These are phyloP conservation scores for Cudoniella acicularis DNA, from an alignment of 495 filamentous ascomycete genomes.

Conservation along the genomic window DNA sequence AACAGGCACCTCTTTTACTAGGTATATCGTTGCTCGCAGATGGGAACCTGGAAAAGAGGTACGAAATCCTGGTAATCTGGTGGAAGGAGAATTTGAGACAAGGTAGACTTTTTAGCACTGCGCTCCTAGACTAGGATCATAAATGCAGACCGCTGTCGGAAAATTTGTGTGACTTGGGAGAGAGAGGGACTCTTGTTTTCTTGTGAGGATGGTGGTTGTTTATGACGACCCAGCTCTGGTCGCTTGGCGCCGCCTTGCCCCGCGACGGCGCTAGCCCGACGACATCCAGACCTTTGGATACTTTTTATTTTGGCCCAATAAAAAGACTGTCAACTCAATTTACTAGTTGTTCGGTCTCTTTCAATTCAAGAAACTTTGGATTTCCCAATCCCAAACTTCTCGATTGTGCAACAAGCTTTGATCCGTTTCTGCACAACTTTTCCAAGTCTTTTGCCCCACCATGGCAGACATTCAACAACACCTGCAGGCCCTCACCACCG, in stretches of 20 bases:
- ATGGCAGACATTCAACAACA: constrained; percentile 49
- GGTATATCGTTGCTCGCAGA: background rate
- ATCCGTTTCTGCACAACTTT: background rate
- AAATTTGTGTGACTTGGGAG: background rate
- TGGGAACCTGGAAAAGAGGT: background rate
- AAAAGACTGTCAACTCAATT: too few relatives aligned
- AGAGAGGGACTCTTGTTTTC: constrained; percentile 15
- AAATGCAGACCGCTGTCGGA: background rate
- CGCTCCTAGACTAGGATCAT: background rate
- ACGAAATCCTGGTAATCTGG: too few relatives aligned
- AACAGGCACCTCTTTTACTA: background rate
- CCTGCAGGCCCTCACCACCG: constrained; percentile 79
- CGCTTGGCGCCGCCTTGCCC: constrained; percentile 23
- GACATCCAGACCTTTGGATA: constrained; percentile 5
- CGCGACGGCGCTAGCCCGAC: constrained; percentile 19
- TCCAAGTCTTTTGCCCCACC: background rate
- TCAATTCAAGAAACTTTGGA: background rate
- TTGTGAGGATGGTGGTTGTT: constrained; percentile 16
- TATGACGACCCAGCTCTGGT: constrained; percentile 21
- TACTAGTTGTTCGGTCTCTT: background rate
- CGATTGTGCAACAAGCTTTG: background rate
- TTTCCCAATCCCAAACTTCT: too few relatives aligned
- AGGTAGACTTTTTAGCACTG: background rate
- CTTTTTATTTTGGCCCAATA: background rate
- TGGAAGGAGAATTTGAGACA: too few relatives aligned